Base-by-base conservation (phyloP, 2,329 filamentous ascomycete genomes). In the Aspergillus viridinutans region DNA sequence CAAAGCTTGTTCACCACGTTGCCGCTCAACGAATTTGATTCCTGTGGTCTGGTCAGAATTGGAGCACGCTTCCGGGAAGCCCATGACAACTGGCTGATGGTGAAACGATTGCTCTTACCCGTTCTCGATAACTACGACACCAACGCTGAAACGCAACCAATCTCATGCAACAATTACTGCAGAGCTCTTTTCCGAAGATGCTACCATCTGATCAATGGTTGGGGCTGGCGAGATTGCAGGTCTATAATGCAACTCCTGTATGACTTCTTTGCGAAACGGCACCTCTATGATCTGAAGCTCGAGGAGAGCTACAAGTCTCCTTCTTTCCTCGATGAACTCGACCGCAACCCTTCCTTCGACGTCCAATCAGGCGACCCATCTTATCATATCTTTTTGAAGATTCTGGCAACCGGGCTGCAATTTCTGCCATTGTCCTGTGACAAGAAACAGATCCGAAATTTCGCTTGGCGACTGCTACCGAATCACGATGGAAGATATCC, bases 401-500 rank as follows among this genome's bases (percentile, higher is more conserved):
- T 81, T 48, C 72, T 85, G 21, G 81, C 75, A 17, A 71, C 74
- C 40, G 80, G 81, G 7, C 66, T 86, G 7, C 73, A 71, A 21
- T 75, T 75, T 8, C 75, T 86, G 74, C 72, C 71, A 14, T 55
- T 68, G 20, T 54, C 73, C 0, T 81, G 83, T 61, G 66, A 77
- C 6, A 78, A 80, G 50, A 85, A 81, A 61, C 84, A 81, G 64
- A 76, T 86, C 51, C 77, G 77, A 17, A 81, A 82, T 56, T 78
- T 84, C 54, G 78, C 81, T 3, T 85, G 81, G 75, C 79, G 84
- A 25, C 76, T 83, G 25, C 76, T 85, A 32, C 84, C 84, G 3
- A 86, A 85, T 56, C 83, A 86, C 65, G 82, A 81, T 3, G 80
- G 83, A n/a, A 78, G 73, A 5, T 84, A 85, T 66, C 82, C 78